Conservation (phyloP, 495 filamentous ascomycete genomes). For the Venustampulla echinocandica region DNA sequence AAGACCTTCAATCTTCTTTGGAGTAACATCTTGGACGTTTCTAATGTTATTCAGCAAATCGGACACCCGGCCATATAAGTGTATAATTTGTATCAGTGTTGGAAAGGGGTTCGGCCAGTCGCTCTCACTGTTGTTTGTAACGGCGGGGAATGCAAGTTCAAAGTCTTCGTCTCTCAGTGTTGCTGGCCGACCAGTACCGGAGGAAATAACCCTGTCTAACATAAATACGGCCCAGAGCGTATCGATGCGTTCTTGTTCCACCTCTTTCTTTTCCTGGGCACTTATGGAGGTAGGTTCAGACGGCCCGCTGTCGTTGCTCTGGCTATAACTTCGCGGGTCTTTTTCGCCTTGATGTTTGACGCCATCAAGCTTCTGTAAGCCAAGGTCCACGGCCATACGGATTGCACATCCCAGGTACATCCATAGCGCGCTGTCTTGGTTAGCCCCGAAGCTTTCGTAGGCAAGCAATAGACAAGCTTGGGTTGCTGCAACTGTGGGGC, state of each 20-base stretch:
- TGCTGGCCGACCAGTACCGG: slow-evolving; percentile 70
- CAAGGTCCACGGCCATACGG: slow-evolving; percentile 77
- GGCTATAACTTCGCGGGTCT: slow-evolving; percentile 35
- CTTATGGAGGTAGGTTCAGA: slow-evolving; percentile 34
- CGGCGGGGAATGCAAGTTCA: slow-evolving; percentile 60
- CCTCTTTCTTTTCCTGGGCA: slow-evolving; percentile 47
- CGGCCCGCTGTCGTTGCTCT: slow-evolving; percentile 22
- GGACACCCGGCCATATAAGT: slow-evolving; percentile 72
- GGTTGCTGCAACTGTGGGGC: slow-evolving; percentile 68
- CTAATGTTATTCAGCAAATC: slow-evolving; percentile 79
- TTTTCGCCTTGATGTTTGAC: slow-evolving; percentile 57
- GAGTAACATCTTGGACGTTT: slow-evolving; percentile 62
- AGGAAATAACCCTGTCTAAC: slow-evolving; percentile 75
- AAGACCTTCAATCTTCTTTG: slow-evolving; percentile 59
- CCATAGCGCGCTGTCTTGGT: slow-evolving; percentile 81
- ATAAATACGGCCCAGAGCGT: slow-evolving; percentile 85
- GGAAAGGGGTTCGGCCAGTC: slow-evolving; percentile 71
- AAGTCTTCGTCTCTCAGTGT: slow-evolving; percentile 76
- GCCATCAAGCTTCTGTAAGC: slow-evolving; percentile 69
- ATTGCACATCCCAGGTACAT: slow-evolving; percentile 84
- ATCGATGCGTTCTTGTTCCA: slow-evolving; percentile 66
- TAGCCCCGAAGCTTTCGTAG: slow-evolving; percentile 78
- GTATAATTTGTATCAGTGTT: slow-evolving; percentile 69
- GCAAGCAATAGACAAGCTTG: slow-evolving; percentile 74
- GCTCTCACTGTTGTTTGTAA: slow-evolving; percentile 48